Evolutionary conservation across 2,329 filamentous ascomycete genomes (phyloP), one percentile per base, ranked within the genome.

Genomic region (Pestalotiopsis sp.): DNA sequence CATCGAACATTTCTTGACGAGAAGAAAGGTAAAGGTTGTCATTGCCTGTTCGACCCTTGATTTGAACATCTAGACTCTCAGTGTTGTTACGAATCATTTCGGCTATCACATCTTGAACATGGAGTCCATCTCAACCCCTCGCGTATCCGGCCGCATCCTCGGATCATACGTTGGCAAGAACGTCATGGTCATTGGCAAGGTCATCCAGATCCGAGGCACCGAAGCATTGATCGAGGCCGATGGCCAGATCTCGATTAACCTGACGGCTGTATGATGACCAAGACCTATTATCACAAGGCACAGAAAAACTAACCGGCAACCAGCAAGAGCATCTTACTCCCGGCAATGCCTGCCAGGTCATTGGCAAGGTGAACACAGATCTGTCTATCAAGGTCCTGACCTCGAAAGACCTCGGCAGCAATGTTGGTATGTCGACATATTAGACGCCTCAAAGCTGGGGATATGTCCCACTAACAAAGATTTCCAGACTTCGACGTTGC

Each of bases 161-260:
- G 89, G 94, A 78, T 86, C 86, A 76, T 97, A 95, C 82, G 86
- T 90, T 73, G 85, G 86, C 73, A 87, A 89, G 72, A 93, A 92
- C 71, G 93, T 98, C 71, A 94, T 94, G 75, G 85, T 98, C 67
- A 86, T 97, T 4, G 96, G 96, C 75, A 94, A 92, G 75, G 94
- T 98, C 61, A 88, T 89, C 3, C 91, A 96, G 75, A 85, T 98
- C 27, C 91, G 91, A 65, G 95, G 95, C 73, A 93, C 96, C 66
- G 87, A 88, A 64, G 95, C 94, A 0, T 89, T 90, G 5, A 87
- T 98, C 38, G 94, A 97, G 68, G 91, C 93, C 5, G 91, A 90
- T 31, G 95, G 95, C 0, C 87, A 90, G 25, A 88, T 98, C 31
- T 93, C 90, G 0, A 85, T 94, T 1, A 83, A 92, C 20, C 80